Evolutionary conservation across 331 rosid genomes (phyloP).

Genomic region (Stylosanthes scabra): DNA sequence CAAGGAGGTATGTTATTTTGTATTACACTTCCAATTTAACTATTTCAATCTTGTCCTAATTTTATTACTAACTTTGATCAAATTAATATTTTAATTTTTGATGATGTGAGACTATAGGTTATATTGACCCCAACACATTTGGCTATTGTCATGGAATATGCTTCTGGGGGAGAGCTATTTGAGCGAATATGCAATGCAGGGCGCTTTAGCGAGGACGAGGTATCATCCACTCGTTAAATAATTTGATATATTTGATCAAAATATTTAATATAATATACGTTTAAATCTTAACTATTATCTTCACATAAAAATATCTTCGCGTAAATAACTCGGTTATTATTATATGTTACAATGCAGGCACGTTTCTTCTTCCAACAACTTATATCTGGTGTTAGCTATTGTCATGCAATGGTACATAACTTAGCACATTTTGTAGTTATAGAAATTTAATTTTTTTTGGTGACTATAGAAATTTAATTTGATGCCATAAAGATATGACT

Average conservation of each 20-base stretch:
- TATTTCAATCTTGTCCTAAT: conserved; percentile 8
- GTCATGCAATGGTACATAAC: conserved; percentile 76
- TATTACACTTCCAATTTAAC: neutral
- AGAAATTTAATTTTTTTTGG: too few relatives aligned
- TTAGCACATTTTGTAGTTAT: neutral
- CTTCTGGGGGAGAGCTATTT: conserved; percentile 96
- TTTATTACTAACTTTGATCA: conserved; percentile 13
- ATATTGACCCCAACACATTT: conserved; percentile 88
- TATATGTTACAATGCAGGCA: conserved; percentile 67
- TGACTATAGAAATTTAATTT: too few relatives aligned
- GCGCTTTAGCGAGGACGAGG: conserved; percentile 96
- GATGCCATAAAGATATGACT: conserved; percentile 14
- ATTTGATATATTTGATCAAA: too few relatives aligned
- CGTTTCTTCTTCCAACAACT: conserved; percentile 98
- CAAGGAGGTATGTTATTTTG: conserved; percentile 71
- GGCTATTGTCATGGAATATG: conserved; percentile 97
- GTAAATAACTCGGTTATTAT: too few relatives aligned
- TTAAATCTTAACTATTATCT: too few relatives aligned
- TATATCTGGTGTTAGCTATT: conserved; percentile 94
- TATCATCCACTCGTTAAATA: too few relatives aligned
- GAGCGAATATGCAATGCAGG: conserved; percentile 99
- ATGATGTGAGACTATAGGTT: conserved; percentile 55
- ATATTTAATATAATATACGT: too few relatives aligned
- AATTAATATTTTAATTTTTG: conserved; percentile 17
- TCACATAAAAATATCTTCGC: too few relatives aligned